Conservation (phyloP, 352 stramenopile species). For the Globisporangium sylvaticum region DNA sequence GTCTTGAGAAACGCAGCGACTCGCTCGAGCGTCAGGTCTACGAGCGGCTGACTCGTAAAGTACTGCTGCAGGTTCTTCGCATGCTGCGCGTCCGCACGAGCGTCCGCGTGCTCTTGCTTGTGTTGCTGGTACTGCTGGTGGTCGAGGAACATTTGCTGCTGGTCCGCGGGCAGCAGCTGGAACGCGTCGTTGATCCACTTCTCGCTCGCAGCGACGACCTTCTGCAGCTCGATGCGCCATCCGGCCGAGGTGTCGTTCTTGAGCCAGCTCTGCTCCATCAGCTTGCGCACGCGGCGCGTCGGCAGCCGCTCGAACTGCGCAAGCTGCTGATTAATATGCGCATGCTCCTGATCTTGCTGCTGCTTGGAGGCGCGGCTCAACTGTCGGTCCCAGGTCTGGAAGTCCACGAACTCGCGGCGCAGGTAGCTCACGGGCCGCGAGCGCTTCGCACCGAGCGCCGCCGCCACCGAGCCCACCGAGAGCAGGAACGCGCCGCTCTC, state of each 20-base stretch:
- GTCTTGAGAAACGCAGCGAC: constrained; percentile 21
- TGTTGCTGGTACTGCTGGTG: constrained; percentile 38
- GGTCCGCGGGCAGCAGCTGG: constrained; percentile 17
- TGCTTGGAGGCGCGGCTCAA: constrained; percentile 16
- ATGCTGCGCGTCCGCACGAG: constrained; percentile 25
- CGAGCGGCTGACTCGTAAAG: constrained; percentile 48
- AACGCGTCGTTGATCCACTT: constrained; percentile 52
- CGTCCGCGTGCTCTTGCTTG: constrained; percentile 22
- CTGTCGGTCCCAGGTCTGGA: constrained; percentile 40
- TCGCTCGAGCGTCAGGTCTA: constrained; percentile 33
- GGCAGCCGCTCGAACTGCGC: constrained; percentile 35
- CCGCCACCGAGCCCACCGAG: background rate
- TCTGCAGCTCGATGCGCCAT: constrained; percentile 59
- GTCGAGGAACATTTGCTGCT: constrained; percentile 43
- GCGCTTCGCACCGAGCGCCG: constrained; percentile 4
- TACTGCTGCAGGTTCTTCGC: constrained; percentile 70
- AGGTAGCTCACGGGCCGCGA: constrained; percentile 9
- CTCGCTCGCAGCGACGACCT: constrained; percentile 52
- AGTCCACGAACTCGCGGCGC: constrained; percentile 35
- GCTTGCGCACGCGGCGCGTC: constrained; percentile 51
- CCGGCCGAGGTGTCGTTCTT: constrained; percentile 32
- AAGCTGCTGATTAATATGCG: background rate
- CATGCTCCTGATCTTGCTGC: background rate
- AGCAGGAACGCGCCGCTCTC: constrained; percentile 33
- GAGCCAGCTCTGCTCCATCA: constrained; percentile 49